phyloP scores from a whole-genome alignment of 2,329 filamentous ascomycete species.

The Chalara sp. region DNA sequence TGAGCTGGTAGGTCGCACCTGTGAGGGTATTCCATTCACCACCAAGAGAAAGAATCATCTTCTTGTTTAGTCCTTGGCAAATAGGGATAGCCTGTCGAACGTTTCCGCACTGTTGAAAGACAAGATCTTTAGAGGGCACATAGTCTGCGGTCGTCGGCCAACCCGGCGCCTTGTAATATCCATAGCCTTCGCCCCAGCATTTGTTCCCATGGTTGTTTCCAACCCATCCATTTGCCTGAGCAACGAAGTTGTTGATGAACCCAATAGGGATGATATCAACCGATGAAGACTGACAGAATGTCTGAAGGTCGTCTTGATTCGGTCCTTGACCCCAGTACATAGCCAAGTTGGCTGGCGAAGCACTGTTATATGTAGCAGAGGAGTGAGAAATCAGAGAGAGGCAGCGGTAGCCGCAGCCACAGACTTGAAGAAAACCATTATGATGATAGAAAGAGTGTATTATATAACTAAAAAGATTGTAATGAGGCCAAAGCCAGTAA shows the following conservation, averaged over 20 bases:
- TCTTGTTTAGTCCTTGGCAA: conserved; percentile 33
- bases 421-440: conserved; percentile 25
- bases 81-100: conserved; percentile 31
- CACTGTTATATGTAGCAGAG: conserved; percentile 24
- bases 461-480: conserved; percentile 21
- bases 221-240: conserved; percentile 31
- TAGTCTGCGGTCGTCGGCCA: conserved; percentile 14
- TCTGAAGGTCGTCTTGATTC: conserved; percentile 29
- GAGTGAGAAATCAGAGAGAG: conserved; percentile 18
- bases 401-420: conserved; percentile 19
- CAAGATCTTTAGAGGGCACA: conserved; percentile 25
- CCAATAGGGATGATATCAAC: conserved; percentile 38
- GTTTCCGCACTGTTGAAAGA: conserved; percentile 29
- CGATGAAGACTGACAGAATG: conserved; percentile 32
- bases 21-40: conserved; percentile 14
- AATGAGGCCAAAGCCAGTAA: conserved; percentile 21
- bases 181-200: conserved; percentile 23
- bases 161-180: neutral
- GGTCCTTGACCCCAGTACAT: conserved; percentile 38
- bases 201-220: conserved; percentile 35
- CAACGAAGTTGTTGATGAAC: conserved; percentile 35
- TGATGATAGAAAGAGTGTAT: conserved; percentile 10
- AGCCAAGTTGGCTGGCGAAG: conserved; percentile 32
- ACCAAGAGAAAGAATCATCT: conserved; percentile 35
- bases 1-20: conserved; percentile 28